Evolutionary conservation across 306 rosid genomes (phyloP).

Genomic region (Lablab purpureus): DNA sequence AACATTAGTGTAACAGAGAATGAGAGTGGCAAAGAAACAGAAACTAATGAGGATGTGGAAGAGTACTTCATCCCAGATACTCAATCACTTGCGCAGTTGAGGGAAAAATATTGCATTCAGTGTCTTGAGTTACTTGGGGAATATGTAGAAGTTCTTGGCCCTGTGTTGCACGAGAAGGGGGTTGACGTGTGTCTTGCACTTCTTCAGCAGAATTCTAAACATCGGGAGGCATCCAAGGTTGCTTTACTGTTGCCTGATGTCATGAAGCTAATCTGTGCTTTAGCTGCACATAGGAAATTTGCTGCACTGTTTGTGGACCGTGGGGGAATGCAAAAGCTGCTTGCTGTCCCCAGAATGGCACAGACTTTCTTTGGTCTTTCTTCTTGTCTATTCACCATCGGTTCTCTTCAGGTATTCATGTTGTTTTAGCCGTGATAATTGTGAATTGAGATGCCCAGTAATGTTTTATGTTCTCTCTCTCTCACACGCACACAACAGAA

Average conservation of each 20-base stretch:
- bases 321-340: slow-evolving; percentile 95
- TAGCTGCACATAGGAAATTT: slow-evolving; percentile 97
- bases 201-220: slow-evolving; percentile 82
- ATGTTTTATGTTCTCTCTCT: not conserved
- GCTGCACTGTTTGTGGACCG: slow-evolving; percentile 97
- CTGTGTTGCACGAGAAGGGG: slow-evolving; percentile 95
- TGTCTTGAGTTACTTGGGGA: slow-evolving; percentile 95
- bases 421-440: slow-evolving; percentile 7
- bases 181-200: slow-evolving; percentile 92
- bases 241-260: slow-evolving; percentile 85
- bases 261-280: slow-evolving; percentile 95
- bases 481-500: not conserved
- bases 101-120: slow-evolving; percentile 95
- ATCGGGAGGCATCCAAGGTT: slow-evolving; percentile 65
- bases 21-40: slow-evolving; percentile 55
- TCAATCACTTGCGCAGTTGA: slow-evolving; percentile 74
- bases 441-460: slow-evolving; percentile 7
- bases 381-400: slow-evolving; percentile 87
- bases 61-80: slow-evolving; percentile 78
- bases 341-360: slow-evolving; percentile 86
- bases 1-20: slow-evolving; percentile 52
- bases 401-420: slow-evolving; percentile 88
- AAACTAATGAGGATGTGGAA: slow-evolving; percentile 68
- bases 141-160: slow-evolving; percentile 98
- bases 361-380: slow-evolving; percentile 92